These are phyloP conservation scores for Salix arbutifolia DNA, from an alignment of 345 rosid genomes.

Conservation along the genomic window DNA sequence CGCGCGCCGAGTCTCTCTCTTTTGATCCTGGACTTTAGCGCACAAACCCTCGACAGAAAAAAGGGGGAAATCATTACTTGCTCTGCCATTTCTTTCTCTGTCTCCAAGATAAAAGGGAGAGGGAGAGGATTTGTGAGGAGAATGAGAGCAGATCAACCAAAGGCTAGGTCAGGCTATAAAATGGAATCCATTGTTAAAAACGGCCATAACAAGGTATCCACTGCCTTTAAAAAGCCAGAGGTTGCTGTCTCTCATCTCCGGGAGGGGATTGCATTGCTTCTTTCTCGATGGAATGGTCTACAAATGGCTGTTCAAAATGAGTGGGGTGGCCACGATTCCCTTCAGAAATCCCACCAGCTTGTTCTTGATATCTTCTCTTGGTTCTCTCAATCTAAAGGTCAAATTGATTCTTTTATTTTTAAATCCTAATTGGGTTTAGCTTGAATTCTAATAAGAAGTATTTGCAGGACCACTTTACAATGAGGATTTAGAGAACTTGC, in stretches of 20 bases:
- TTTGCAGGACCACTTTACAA: constrained; percentile 36
- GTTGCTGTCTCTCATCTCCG: constrained; percentile 23
- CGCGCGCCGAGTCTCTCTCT: constrained; percentile 5
- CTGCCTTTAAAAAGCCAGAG: constrained; percentile 17
- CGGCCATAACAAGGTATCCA: constrained; percentile 1
- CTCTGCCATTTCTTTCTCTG: background rate
- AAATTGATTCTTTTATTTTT: background rate
- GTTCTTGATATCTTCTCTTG: constrained; percentile 43
- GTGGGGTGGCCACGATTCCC: constrained; percentile 78
- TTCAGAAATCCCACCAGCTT: constrained; percentile 44
- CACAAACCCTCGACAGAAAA: background rate
- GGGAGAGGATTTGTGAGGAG: background rate
- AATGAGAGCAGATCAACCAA: background rate
- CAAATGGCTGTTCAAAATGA: constrained; percentile 71
- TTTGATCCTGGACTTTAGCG: constrained; percentile 24
- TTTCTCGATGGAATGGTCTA: constrained; percentile 70
- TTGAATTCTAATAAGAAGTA: background rate
- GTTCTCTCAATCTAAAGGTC: constrained; percentile 53
- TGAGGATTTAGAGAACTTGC: constrained; percentile 69
- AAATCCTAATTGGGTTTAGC: background rate
- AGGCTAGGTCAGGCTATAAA: background rate
- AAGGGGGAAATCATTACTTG: background rate
- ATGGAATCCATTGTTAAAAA: constrained; percentile 17
- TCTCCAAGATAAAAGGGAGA: background rate
- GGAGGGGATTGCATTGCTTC: constrained; percentile 42